Conservation (phyloP, 345 rosid genomes). For the Brassica rapa region DNA sequence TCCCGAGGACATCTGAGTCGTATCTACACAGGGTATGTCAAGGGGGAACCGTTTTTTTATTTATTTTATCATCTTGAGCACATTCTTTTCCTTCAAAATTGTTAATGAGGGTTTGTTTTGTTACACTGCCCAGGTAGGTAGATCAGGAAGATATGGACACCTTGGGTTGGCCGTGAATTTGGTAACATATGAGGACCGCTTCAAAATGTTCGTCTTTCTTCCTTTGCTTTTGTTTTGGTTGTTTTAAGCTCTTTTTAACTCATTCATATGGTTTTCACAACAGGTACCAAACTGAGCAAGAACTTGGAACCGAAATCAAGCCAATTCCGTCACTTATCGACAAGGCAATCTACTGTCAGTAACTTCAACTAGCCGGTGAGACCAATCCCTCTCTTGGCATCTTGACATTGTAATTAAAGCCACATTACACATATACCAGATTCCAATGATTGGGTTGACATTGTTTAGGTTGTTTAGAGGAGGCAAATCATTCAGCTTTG, state of each 20-base stretch:
- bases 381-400: slow-evolving; percentile 6
- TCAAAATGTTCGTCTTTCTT: slow-evolving; percentile 65
- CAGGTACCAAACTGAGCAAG: slow-evolving; percentile 99
- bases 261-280: slow-evolving; percentile 4
- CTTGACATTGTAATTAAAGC: neutral
- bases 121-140: slow-evolving; percentile 65
- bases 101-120: slow-evolving; percentile 3
- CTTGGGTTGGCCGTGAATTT: slow-evolving; percentile 98
- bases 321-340: slow-evolving; percentile 97
- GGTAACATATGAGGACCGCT: slow-evolving; percentile 97
- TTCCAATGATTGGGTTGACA: neutral
- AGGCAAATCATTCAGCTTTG: slow-evolving; percentile 41
- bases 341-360: slow-evolving; percentile 92
- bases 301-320: slow-evolving; percentile 97
- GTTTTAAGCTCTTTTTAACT: neutral
- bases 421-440: slow-evolving; percentile 1
- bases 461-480: slow-evolving; percentile 30
- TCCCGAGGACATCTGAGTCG: slow-evolving; percentile 93
- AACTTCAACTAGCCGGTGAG: slow-evolving; percentile 35
- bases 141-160: slow-evolving; percentile 98
- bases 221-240: neutral
- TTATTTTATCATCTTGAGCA: neutral
- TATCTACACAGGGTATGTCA: slow-evolving; percentile 92
- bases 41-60: neutral
- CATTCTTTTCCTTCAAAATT: neutral